A percentile compares a stretch with the other conserved stretches of the same genome.
Evolutionary conservation across 75 land plant genomes (phyloP).

Genomic region (Larix kaempferi): DNA sequence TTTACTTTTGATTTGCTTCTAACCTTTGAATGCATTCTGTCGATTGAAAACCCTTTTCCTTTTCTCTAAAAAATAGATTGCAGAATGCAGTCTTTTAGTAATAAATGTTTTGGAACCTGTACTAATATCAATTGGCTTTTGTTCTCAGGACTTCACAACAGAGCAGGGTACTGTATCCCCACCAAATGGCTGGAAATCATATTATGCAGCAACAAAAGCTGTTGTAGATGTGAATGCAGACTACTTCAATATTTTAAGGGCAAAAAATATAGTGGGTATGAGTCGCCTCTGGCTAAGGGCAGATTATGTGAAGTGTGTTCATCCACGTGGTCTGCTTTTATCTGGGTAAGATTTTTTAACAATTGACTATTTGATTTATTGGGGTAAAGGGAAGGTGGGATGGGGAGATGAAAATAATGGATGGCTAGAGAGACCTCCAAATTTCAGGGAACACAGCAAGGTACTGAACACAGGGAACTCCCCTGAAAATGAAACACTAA

Average conservation of each 20-base stretch:
- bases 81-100: not conserved
- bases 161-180: constrained; percentile 64
- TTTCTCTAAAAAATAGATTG: not conserved
- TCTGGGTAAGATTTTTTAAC: constrained; percentile 54
- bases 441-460: too few species aligned
- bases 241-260: constrained; percentile 73
- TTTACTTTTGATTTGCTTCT: not conserved
- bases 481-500: too few species aligned
- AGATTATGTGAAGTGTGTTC: constrained; percentile 92
- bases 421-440: too few species aligned
- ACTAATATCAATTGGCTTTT: not conserved
- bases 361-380: not conserved
- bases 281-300: constrained; percentile 72
- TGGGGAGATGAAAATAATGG: too few species aligned
- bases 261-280: constrained; percentile 60
- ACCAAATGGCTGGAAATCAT: constrained; percentile 84
- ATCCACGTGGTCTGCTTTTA: constrained; percentile 67
- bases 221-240: constrained; percentile 60
- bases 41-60: not conserved
- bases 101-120: not conserved
- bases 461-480: too few species aligned
- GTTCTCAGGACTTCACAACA: constrained; percentile 61
- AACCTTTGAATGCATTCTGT: not conserved
- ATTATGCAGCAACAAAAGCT: constrained; percentile 88
- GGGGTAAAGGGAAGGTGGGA: too few species aligned